Evolutionary conservation across 768 basidiomycete species (phyloP), one percentile per base, ranked within the genome.

Genomic region (Russula foetens): DNA sequence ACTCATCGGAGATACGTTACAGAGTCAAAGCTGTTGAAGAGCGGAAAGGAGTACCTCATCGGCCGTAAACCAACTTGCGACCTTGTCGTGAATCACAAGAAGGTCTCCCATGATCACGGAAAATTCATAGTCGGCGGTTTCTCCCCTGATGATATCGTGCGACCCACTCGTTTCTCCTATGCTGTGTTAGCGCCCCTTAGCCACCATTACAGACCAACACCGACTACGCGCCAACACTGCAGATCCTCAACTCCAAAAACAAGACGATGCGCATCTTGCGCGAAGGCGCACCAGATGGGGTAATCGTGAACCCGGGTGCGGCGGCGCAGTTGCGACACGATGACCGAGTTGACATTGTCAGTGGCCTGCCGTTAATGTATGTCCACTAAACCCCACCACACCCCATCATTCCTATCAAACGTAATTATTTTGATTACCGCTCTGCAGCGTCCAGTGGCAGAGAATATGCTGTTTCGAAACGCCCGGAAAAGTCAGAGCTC

Each of bases 101-200:
- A 82, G 68, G 76, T 92, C 48, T 90, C 88, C 0, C 76, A 78
- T 29, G 73, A 81, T 23, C 84, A 88, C 63, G 83, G 81, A 50
- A 71, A 76, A 50, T 80, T 91, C 57, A 71, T 73, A 6, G 83
- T 90, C 4, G 84, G 77, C 1, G 63, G 72, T 4, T 85, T 77
- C 56, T 71, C 79, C 1, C 63, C 68, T 15, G 80, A 83, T 41
- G 78, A 88, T 59, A 76, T 77, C 60, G 88, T 89, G 67, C 60
- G 85, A 5, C 75, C 23, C 49, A 17, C n/a, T 14, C 38, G 50
- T 46, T n/a, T 60, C 21, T 8, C 62, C n/a, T 57, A 19, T 41
- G 5, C 50, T 15, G 3, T n/a, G 19, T 19, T n/a, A 26, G 26
- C 33, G 8, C 44, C 2, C 23, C 23, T 43, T 53, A 44, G 46